These are phyloP conservation scores for Coemansia erecta DNA, from an alignment of 192 early-diverging fungal genomes.

Conservation along the genomic window DNA sequence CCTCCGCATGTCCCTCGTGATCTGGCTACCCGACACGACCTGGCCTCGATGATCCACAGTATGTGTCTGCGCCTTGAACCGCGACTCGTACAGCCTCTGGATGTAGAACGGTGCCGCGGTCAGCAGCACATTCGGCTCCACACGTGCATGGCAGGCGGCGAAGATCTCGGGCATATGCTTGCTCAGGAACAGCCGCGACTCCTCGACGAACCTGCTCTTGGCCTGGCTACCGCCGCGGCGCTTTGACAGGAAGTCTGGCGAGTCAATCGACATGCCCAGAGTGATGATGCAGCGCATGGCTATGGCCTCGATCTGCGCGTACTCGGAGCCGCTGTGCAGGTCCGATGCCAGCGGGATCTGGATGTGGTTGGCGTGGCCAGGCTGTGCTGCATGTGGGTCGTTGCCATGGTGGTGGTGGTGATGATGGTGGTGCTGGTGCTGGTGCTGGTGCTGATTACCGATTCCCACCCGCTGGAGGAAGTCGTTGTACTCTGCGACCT, in stretches of 20 bases:
- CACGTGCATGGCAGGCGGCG: slow-evolving; percentile 11
- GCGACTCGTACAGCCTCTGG: slow-evolving; percentile 36
- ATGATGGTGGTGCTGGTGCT: not conserved
- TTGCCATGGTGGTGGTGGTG: not conserved
- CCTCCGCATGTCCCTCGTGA: slow-evolving; percentile 26
- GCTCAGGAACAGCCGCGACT: slow-evolving; percentile 21
- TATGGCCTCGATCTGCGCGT: not conserved
- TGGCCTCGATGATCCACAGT: slow-evolving; percentile 40
- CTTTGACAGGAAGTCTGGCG: not conserved
- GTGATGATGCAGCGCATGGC: slow-evolving; percentile 1
- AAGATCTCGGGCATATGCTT: slow-evolving; percentile 33
- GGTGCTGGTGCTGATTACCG: not conserved
- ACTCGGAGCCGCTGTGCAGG: not conserved
- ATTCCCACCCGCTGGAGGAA: not conserved
- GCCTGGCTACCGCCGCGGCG: not conserved
- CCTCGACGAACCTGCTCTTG: not conserved
- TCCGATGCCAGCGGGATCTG: not conserved
- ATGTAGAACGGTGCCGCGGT: slow-evolving; percentile 32
- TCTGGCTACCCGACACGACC: slow-evolving; percentile 8
- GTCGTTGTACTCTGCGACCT: not conserved
- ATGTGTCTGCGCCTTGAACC: slow-evolving; percentile 15
- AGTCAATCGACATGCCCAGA: slow-evolving; percentile 3
- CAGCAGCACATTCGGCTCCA: slow-evolving; percentile 7
- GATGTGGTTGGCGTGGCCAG: not conserved
- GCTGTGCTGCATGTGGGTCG: not conserved